These are phyloP conservation scores for Neurospora tetrasperma DNA, from an alignment of 495 filamentous ascomycete species.

Conservation along the genomic window DNA sequence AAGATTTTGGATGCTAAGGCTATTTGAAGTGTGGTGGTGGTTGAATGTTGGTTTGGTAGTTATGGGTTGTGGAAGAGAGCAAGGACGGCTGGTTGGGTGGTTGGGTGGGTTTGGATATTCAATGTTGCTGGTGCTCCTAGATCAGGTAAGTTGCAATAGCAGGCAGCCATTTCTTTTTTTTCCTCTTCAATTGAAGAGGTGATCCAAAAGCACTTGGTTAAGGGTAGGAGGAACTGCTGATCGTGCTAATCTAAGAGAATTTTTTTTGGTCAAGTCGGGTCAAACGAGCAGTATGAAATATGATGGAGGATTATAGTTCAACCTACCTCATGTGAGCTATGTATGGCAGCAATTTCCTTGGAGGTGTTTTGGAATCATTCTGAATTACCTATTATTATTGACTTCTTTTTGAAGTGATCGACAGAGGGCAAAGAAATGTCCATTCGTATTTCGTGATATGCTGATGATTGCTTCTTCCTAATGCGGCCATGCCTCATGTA, in stretches of 20 bases:
- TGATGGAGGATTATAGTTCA: not conserved
- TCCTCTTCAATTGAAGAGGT: not conserved
- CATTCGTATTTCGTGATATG: not conserved
- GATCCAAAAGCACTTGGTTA: not conserved
- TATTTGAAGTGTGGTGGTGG: not conserved
- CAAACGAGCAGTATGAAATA: not conserved
- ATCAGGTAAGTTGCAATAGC: no score
- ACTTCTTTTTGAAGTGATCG: not conserved
- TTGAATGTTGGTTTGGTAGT: not conserved
- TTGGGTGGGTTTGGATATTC: not conserved
- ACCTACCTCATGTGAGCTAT: not conserved
- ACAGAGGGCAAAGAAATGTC: not conserved
- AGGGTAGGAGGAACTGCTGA: not conserved
- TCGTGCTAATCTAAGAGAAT: not conserved
- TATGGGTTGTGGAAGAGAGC: not conserved
- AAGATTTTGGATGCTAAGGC: slow-evolving; percentile 19
- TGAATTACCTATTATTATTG: not conserved
- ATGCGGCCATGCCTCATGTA: not conserved
- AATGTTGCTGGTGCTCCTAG: no score
- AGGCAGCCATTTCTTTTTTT: no score
- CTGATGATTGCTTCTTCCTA: not conserved
- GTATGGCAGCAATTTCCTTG: not conserved
- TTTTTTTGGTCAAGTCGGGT: not conserved
- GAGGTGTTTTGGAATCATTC: not conserved
- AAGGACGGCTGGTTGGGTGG: not conserved